Percentiles rank a stretch among this genome's conserved stretches.
phyloP scores from a whole-genome alignment of 2,329 filamentous ascomycete genomes.

The Onygenales sp. region DNA sequence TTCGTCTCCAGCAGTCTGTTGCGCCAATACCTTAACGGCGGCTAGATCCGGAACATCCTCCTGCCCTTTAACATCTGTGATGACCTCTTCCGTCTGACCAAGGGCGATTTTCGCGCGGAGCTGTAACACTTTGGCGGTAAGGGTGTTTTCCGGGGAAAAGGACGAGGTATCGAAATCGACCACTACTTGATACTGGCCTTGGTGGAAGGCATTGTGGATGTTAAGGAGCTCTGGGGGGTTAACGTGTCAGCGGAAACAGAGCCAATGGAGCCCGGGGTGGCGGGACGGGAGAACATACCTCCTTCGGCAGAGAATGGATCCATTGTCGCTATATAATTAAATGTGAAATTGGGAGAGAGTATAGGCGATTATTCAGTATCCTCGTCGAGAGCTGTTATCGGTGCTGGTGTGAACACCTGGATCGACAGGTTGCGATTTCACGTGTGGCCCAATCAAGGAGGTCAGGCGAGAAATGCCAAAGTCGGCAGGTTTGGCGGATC shows the following conservation, averaged over 20 bases:
- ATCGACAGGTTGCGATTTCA: too few relatives aligned
- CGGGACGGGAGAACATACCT: conserved; percentile 30
- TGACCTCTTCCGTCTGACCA: conserved; percentile 64
- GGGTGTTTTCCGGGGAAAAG: conserved; percentile 67
- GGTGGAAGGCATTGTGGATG: conserved; percentile 58
- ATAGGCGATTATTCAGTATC: too few relatives aligned
- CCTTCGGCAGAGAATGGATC: conserved; percentile 58
- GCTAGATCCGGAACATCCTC: conserved; percentile 61
- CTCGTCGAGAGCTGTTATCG: too few relatives aligned
- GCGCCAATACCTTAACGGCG: conserved; percentile 67
- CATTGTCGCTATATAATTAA: conserved; percentile 31
- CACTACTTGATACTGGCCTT: conserved; percentile 78
- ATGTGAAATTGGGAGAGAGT: neutral
- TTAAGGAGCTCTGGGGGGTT: conserved; percentile 51
- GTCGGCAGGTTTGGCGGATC: too few relatives aligned
- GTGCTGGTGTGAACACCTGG: too few relatives aligned
- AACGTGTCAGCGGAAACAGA: conserved; percentile 7
- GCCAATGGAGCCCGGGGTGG: conserved; percentile 1
- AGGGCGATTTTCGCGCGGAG: conserved; percentile 77
- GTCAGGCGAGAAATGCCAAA: too few relatives aligned
- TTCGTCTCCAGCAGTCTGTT: conserved; percentile 50
- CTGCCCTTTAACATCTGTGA: conserved; percentile 56
- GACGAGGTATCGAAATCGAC: conserved; percentile 74
- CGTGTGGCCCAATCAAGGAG: too few relatives aligned
- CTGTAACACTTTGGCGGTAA: conserved; percentile 67